Evolutionary conservation across 441 rosid genomes (phyloP), one percentile per base, ranked within the genome.

Genomic region (Populus hybrid): DNA sequence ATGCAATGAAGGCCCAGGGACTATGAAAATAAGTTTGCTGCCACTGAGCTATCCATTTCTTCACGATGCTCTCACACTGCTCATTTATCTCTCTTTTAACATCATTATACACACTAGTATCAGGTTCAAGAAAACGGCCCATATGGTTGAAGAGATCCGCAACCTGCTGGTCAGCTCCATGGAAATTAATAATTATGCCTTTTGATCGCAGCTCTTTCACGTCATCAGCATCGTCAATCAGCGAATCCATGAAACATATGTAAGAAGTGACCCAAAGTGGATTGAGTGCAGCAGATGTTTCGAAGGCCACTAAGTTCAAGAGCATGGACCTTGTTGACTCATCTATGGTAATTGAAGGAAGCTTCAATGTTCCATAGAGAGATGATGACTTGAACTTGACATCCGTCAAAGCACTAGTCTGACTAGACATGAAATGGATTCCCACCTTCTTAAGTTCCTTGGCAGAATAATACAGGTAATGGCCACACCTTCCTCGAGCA

Each of bases 1-100:
- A 73, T 12, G 84, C 82, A 8, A 82, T 26, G 14, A 75, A 1
- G 1, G 72, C 14, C 81, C 85, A 85, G 2, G 84, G 85, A 57
- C 72, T 80, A 0, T 3, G 12, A 5, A 64, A 23, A 18, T 74
- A 65, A 24, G 20, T 16, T 7, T 1, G 20, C 3, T 61, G 7
- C 46, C 28, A 16, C 24, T 82, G 28, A 36, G 80, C 67, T 1
- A 75, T 50, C 80, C 77, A 68, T 6, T 0, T 79, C 10, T 6
- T 57, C 32, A 46, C 1, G 6, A 0, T 72, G n/a, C 23, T 57
- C 3, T 57, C 26, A 40, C 42, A 80, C 8, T 30, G 65, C 28
- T 42, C 10, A 12, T 78, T 35, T 5, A 84, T 75, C 0, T 38
- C 8, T 1, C 4, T 2, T 8, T 34, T 50, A 8, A 78, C 66